These are phyloP conservation scores for Annulohypoxylon moriforme DNA, from an alignment of 495 filamentous ascomycete genomes.

Conservation along the genomic window DNA sequence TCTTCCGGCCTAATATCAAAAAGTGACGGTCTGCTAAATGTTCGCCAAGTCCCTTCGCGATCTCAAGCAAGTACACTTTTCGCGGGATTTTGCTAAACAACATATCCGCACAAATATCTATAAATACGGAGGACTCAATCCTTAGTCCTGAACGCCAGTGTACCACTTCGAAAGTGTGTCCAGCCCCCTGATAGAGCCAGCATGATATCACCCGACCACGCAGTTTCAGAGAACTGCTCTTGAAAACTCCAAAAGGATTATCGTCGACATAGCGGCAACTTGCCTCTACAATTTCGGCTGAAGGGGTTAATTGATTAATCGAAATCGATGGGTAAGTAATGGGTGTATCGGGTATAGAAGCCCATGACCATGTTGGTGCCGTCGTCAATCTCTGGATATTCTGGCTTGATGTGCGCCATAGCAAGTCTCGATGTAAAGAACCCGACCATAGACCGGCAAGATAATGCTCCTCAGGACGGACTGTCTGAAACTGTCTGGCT, in stretches of 20 bases:
- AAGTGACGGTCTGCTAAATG: neutral
- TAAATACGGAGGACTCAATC: neutral
- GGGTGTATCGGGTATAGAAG: neutral
- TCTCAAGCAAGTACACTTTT: neutral
- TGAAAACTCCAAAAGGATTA: neutral
- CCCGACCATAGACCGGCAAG: neutral
- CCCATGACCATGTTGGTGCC: neutral
- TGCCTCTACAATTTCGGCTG: neutral
- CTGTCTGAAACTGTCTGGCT: neutral
- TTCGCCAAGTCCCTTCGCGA: neutral
- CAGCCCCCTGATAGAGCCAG: neutral
- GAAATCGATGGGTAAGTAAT: neutral
- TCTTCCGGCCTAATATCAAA: neutral
- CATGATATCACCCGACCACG: neutral
- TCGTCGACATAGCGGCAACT: neutral
- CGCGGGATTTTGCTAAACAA: neutral
- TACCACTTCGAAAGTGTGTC: neutral
- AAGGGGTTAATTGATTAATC: neutral
- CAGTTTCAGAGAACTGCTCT: neutral
- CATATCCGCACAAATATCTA: neutral
- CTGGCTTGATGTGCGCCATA: neutral
- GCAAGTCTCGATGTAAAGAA: neutral
- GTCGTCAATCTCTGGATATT: neutral
- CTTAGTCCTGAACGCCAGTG: neutral
- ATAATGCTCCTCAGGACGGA: neutral